Evolutionary conservation across 257 asterid genomes (phyloP).

Genomic region (Leonotis leonurus): DNA sequence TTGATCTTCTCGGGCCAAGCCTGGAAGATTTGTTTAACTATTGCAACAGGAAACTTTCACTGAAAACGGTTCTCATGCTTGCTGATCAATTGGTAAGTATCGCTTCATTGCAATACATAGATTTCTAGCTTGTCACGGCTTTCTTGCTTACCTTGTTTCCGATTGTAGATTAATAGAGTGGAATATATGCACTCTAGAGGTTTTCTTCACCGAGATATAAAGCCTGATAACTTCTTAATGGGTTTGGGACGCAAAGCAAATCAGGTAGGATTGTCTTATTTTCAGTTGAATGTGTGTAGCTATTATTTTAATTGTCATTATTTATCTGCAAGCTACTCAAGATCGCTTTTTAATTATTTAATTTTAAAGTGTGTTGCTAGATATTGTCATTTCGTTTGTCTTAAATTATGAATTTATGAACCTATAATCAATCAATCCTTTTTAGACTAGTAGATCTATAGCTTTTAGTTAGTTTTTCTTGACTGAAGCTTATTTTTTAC

Average conservation of each 20-base stretch:
- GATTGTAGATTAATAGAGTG: slow-evolving; percentile 62
- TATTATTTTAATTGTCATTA: not conserved
- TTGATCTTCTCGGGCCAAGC: slow-evolving; percentile 90
- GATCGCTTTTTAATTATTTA: not conserved
- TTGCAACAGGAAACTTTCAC: slow-evolving; percentile 66
- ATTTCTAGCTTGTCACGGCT: too few species aligned
- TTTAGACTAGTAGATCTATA: too few species aligned
- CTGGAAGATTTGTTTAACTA: slow-evolving; percentile 79
- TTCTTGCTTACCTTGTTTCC: not conserved
- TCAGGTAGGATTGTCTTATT: slow-evolving; percentile 42
- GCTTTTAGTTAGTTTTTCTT: not conserved
- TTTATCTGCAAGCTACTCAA: not conserved
- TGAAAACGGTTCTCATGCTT: slow-evolving; percentile 83
- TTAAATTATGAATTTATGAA: not conserved
- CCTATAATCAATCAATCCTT: not conserved
- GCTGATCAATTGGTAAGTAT: slow-evolving; percentile 81
- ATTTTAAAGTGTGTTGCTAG: not conserved
- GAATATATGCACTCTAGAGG: slow-evolving; percentile 86
- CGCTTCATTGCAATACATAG: not conserved
- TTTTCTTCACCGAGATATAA: slow-evolving; percentile 91
- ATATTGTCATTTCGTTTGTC: not conserved
- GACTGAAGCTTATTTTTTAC: not conserved
- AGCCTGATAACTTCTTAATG: slow-evolving; percentile 93
- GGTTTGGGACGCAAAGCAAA: slow-evolving; percentile 91
- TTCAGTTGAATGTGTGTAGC: not conserved